Evolutionary conservation across 805 yeast species (phyloP).

Genomic region (Metschnikowia bowlesiae): DNA sequence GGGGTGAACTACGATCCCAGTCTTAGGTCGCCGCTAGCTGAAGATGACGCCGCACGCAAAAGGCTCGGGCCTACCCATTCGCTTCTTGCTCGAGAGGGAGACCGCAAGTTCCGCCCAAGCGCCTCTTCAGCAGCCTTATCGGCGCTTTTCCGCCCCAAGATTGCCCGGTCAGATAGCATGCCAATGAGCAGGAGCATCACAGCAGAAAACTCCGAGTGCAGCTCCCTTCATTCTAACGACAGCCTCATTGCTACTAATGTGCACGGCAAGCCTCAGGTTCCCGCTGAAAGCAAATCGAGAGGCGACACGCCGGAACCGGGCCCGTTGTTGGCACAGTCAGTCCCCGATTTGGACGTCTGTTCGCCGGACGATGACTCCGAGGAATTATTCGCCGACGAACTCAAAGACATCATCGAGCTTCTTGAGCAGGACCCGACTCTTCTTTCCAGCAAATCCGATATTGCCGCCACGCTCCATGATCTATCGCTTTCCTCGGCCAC

Average conservation of each 20-base stretch:
- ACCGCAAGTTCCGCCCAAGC: conserved; percentile 32
- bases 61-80: neutral
- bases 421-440: conserved; percentile 36
- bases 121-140: conserved; percentile 47
- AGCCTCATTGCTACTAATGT: neutral
- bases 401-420: conserved; percentile 46
- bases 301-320: neutral
- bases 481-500: conserved; percentile 45
- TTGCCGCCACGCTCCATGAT: conserved; percentile 55
- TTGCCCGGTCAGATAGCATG: conserved; percentile 34
- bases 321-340: neutral
- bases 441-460: conserved; percentile 32
- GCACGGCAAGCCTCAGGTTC: neutral
- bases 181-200: conserved; percentile 18
- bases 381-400: conserved; percentile 33
- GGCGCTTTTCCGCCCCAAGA: conserved; percentile 38
- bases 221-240: neutral
- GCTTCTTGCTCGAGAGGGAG: conserved; percentile 10
- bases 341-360: neutral
- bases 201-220: neutral
- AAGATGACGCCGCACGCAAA: conserved; percentile 4
- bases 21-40: too few species aligned
- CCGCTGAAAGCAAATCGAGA: neutral
- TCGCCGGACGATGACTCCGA: conserved; percentile 7
- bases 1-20: too few species aligned